Base-by-base conservation (phyloP, 306 rosid genomes). In the Elaeagnus macrophylla region DNA sequence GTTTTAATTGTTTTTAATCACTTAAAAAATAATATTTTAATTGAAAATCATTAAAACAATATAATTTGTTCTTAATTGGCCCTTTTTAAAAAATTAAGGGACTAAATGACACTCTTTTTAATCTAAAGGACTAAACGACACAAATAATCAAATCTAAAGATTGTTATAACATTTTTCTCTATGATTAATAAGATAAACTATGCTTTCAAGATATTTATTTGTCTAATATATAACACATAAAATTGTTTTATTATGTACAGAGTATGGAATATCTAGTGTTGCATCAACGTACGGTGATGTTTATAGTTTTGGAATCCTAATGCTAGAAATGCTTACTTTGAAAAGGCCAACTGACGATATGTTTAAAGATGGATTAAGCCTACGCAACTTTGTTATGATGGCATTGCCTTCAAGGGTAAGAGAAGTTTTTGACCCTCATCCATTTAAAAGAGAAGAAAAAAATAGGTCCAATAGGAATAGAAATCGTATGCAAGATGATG, bases 341-440 rank as follows among this genome's bases (percentile, higher is more conserved):
- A 49, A 12, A 12, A 17, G 36, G 9, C 37, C 37, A 11, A 53
- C 67, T 14, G 44, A 56, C 55, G 62, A 39, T 1, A 48, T 56
- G 32, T 65, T 65, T 46, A 56, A 19, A 20, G 57, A 65, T n/a
- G 70, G 57, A 2, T 17, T 65, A 6, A 38, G 52, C 20, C 60
- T 65, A 13, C 56, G 49, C 50, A 47, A 39, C 49, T 39, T 15
- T 48, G 70, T 48, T 39, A 13, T 8, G 38, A 20, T 16, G 11
- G 42, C 56, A 6, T 16, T 64, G 15, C 47, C 62, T 1, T 25
- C 39, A 1, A 5, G 14, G 6, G 9, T 64, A 5, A 32, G 7
- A 19, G 38, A 36, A 7, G 18, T 64, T 32, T 7, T 10, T 6
- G 62, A 64, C 12, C 69, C 61, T 15, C 41, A 6, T 2, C 9